Percentiles rank a stretch among this genome's conserved stretches.
These are phyloP conservation scores for Neonectria faginata DNA, from an alignment of 2,329 filamentous ascomycete genomes.

Conservation along the genomic window DNA sequence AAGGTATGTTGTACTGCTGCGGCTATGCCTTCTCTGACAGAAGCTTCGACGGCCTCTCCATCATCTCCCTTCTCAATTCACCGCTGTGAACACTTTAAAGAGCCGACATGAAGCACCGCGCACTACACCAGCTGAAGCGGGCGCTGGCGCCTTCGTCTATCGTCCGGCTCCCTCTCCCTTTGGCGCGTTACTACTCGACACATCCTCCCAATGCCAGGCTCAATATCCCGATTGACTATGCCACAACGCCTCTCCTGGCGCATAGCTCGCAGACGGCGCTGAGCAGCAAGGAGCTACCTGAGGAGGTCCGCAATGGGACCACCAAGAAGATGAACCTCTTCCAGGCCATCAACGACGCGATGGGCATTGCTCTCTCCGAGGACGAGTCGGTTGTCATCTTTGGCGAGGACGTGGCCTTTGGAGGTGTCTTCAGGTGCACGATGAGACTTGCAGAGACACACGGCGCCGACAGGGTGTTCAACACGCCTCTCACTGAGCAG, in stretches of 20 bases:
- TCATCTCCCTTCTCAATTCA: slow-evolving; percentile 23
- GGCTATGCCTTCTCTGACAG: slow-evolving; percentile 31
- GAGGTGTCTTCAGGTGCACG: slow-evolving; percentile 94
- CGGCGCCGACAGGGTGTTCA: slow-evolving; percentile 91
- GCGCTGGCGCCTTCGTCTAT: slow-evolving; percentile 40
- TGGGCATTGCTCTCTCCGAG: slow-evolving; percentile 82
- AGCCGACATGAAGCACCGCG: slow-evolving; percentile 50
- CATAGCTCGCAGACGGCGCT: slow-evolving; percentile 82
- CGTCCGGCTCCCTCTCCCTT: slow-evolving; percentile 34
- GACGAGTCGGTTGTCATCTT: slow-evolving; percentile 92
- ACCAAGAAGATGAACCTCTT: slow-evolving; percentile 94
- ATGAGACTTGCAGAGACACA: slow-evolving; percentile 91
- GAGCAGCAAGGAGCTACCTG: slow-evolving; percentile 76
- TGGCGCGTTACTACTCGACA: slow-evolving; percentile 61
- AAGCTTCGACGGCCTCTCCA: slow-evolving; percentile 28
- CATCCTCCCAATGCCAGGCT: slow-evolving; percentile 73
- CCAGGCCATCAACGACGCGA: slow-evolving; percentile 91
- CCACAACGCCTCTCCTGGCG: slow-evolving; percentile 81
- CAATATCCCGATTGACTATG: slow-evolving; percentile 90
- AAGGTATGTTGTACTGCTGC: slow-evolving; percentile 35
- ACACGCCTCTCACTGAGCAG: slow-evolving; percentile 94
- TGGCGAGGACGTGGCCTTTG: slow-evolving; percentile 96
- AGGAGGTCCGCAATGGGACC: slow-evolving; percentile 72
- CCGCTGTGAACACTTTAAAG: slow-evolving; percentile 17
- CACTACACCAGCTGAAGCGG: slow-evolving; percentile 47